Conservation (phyloP, 2,329 filamentous ascomycete species). For the Phaeosphaeriaceae sp. region DNA sequence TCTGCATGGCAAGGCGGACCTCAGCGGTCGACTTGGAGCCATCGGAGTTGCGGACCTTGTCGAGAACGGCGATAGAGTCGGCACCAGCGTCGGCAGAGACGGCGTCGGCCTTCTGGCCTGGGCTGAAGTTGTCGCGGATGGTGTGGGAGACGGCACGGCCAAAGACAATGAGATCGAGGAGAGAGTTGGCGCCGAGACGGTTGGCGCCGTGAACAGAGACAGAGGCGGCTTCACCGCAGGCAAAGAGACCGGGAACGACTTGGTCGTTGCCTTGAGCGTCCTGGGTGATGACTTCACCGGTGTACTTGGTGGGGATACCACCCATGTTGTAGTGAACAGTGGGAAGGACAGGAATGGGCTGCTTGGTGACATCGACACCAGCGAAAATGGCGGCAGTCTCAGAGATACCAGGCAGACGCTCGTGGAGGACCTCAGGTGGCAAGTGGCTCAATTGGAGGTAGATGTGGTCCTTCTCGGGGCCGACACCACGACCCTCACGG, state of each 20-base stretch:
- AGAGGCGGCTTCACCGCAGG: constrained; percentile 95
- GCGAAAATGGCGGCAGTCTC: constrained; percentile 98
- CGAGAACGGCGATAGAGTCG: constrained; percentile 84
- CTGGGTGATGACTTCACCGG: constrained; percentile 90
- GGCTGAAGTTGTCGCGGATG: constrained; percentile 91
- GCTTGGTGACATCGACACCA: constrained; percentile 95
- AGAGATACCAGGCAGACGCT: constrained; percentile 97
- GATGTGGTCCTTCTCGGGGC: constrained; percentile 97
- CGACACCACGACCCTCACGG: constrained; percentile 94
- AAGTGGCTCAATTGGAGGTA: constrained; percentile 97
- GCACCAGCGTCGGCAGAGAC: constrained; percentile 86
- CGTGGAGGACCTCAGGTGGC: constrained; percentile 88
- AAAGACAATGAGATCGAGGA: constrained; percentile 96
- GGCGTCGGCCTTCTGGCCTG: constrained; percentile 80
- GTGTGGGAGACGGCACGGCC: constrained; percentile 97
- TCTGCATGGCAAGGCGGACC: constrained; percentile 92
- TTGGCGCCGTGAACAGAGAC: constrained; percentile 98
- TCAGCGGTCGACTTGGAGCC: constrained; percentile 89
- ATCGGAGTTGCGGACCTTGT: constrained; percentile 82
- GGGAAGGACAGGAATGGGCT: constrained; percentile 94
- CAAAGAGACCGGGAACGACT: constrained; percentile 92
- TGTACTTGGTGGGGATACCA: constrained; percentile 97
- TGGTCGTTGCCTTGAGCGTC: constrained; percentile 88
- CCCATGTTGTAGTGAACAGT: constrained; percentile 99
- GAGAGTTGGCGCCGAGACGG: constrained; percentile 96